Percentiles rank a stretch among this genome's conserved stretches.
These are phyloP conservation scores for Phyllosticta paracitricarpa DNA, from an alignment of 2,329 filamentous ascomycete species.

Conservation along the genomic window DNA sequence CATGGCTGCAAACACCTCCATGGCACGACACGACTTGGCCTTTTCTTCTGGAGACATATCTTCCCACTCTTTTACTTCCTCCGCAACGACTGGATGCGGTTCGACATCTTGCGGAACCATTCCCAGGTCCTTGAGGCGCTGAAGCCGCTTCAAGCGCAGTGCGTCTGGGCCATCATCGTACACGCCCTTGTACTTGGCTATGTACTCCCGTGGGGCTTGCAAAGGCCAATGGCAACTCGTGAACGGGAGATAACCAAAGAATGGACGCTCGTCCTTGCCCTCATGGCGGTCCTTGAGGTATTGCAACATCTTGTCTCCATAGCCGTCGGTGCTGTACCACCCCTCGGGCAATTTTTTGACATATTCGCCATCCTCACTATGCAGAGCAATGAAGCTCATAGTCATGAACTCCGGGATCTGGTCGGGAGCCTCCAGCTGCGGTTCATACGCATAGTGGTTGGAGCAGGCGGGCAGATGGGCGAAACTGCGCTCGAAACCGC, in stretches of 20 bases:
- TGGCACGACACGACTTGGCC: slow-evolving; percentile 41
- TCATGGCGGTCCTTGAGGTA: slow-evolving; percentile 28
- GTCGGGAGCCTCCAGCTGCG: slow-evolving; percentile 26
- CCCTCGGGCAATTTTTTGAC: slow-evolving; percentile 24
- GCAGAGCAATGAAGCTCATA: slow-evolving; percentile 31
- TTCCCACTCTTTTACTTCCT: slow-evolving; percentile 40
- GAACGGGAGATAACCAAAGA: slow-evolving; percentile 53
- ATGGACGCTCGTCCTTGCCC: slow-evolving; percentile 34
- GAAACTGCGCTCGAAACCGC: slow-evolving; percentile 51
- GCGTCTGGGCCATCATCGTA: slow-evolving; percentile 53
- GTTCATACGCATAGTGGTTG: slow-evolving; percentile 48
- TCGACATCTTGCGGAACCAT: slow-evolving; percentile 43
- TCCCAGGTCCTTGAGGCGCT: slow-evolving; percentile 47
- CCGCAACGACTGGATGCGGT: slow-evolving; percentile 41
- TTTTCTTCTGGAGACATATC: slow-evolving; percentile 38
- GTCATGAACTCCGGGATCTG: slow-evolving; percentile 32
- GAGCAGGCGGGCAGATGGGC: slow-evolving; percentile 42
- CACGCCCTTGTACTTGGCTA: slow-evolving; percentile 47
- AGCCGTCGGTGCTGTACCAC: slow-evolving; percentile 31
- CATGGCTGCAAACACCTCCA: slow-evolving; percentile 57
- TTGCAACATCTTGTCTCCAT: slow-evolving; percentile 29
- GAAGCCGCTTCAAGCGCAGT: slow-evolving; percentile 43
- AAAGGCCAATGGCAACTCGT: slow-evolving; percentile 56
- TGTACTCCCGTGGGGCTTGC: slow-evolving; percentile 47
- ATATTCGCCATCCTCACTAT: slow-evolving; percentile 30